These are phyloP conservation scores for Tagetes patula DNA, from an alignment of 129 eudicot genomes.

Conservation along the genomic window DNA sequence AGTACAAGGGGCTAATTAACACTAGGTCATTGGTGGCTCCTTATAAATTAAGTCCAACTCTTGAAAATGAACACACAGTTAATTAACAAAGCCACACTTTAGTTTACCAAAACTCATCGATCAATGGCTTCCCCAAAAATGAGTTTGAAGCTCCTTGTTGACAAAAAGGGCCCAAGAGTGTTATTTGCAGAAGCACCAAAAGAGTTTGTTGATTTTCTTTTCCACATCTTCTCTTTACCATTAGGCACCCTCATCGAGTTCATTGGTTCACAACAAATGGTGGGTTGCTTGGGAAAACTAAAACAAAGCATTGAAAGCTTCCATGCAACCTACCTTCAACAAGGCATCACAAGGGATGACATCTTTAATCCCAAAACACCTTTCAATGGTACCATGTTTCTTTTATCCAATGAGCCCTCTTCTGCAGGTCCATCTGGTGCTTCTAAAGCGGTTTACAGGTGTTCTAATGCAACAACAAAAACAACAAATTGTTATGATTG, in stretches of 20 bases:
- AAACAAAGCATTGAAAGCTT: conserved; percentile 12
- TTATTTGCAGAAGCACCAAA: conserved; percentile 11
- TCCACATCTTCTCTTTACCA: conserved; percentile 17
- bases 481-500: no score
- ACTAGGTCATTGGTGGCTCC: no score
- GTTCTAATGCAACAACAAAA: background rate
- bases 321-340: conserved; percentile 8
- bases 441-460: background rate
- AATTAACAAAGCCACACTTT: background rate
- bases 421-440: background rate
- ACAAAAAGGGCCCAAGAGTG: background rate
- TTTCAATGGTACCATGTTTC: background rate
- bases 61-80: no score
- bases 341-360: background rate
- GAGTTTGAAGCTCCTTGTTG: conserved; percentile 14
- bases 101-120: background rate
- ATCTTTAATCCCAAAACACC: conserved; percentile 7
- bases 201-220: conserved; percentile 12
- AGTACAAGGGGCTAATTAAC: no score
- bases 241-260: background rate
- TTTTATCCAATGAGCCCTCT: background rate
- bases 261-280: background rate
- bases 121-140: conserved; percentile 10
- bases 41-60: no score
- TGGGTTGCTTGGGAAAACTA: conserved; percentile 18